phyloP scores from a whole-genome alignment of 371 early-diverging fungal species.

The Polyrhizophydium stewartii region DNA sequence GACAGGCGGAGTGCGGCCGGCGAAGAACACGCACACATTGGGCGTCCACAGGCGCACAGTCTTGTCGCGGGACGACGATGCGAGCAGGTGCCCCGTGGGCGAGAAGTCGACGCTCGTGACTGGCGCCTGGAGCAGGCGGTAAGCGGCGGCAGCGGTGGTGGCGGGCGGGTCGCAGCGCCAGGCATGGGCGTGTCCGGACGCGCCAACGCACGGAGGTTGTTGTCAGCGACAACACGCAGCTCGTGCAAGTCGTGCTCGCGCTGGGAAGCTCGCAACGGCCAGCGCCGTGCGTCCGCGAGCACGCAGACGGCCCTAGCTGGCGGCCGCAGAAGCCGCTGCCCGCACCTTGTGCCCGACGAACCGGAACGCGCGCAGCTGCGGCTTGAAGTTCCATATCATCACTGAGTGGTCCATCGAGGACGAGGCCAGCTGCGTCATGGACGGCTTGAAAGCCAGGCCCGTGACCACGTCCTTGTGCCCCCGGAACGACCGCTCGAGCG shows the following conservation, averaged over 20 bases:
- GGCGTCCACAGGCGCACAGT: conserved; percentile 56
- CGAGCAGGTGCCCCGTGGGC: conserved; percentile 35
- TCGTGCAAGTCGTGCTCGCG: neutral
- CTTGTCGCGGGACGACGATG: conserved; percentile 40
- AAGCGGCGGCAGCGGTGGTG: neutral
- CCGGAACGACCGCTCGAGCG: conserved; percentile 50
- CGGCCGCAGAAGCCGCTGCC: neutral
- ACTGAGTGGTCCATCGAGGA: conserved; percentile 44
- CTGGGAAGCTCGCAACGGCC: neutral
- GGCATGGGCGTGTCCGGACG: no score
- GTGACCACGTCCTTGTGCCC: conserved; percentile 52
- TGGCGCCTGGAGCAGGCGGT: conserved; percentile 22
- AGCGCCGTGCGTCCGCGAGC: neutral
- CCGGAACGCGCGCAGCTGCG: conserved; percentile 46
- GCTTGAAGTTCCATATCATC: conserved; percentile 55
- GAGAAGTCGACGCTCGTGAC: conserved; percentile 47
- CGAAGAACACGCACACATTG: conserved; percentile 31
- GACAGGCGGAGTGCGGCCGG: neutral
- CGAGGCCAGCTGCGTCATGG: conserved; percentile 49
- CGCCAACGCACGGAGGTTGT: no score
- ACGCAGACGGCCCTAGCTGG: no score
- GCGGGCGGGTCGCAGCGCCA: no score
- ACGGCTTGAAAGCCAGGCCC: conserved; percentile 43
- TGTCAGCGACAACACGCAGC: neutral
- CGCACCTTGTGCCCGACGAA: conserved; percentile 50